Evolutionary conservation across 257 asterid genomes (phyloP), one percentile per base, ranked within the genome.

Genomic region (Fraxinus anomala): DNA sequence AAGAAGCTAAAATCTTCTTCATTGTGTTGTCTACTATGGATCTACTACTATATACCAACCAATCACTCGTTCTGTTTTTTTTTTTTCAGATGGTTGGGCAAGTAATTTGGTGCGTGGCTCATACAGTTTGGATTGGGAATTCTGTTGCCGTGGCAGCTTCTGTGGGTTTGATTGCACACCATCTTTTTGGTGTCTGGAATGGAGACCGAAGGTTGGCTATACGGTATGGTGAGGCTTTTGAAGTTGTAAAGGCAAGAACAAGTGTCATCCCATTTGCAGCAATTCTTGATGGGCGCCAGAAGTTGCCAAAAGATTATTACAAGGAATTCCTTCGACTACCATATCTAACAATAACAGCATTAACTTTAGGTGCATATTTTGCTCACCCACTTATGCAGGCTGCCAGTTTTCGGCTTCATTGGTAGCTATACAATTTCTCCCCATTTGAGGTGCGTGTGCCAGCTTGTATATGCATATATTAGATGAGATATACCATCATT

Each of bases 371-470:
- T 67, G 88, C 90, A 6, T 93, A 96, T 81, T 89, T 96, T 7
- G 96, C 94, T 65, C 99, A 96, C 81, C 98, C 99, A 1, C 86
- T 93, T 14, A 92, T 96, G 97, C 97, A 84, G 81, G 96, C 97
- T 68, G 91, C 96, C 8, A 93, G 99, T 86, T 89, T 65, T 79
- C 83, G 93, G 49, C 98, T 96, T 65, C 99, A 91, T 73, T 96
- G 98, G 99, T 93, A 91, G 86, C 76, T 80, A 23, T 37, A 17
- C 33, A 14, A 49, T 30, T 31, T 36, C 42, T 42, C 8, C n/a
- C 49, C 16, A 26, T 16, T 70, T 65, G 34, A 63, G 68, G 68
- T 63, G 17, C 6, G 17, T 8, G 68, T 24, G 31, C 76, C 26
- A 19, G 71, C 67, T 42, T 24, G 79, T 76, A 28, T 65, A 42